phyloP scores from a whole-genome alignment of 2,329 filamentous ascomycete genomes.

The Rhinocladiella similis region DNA sequence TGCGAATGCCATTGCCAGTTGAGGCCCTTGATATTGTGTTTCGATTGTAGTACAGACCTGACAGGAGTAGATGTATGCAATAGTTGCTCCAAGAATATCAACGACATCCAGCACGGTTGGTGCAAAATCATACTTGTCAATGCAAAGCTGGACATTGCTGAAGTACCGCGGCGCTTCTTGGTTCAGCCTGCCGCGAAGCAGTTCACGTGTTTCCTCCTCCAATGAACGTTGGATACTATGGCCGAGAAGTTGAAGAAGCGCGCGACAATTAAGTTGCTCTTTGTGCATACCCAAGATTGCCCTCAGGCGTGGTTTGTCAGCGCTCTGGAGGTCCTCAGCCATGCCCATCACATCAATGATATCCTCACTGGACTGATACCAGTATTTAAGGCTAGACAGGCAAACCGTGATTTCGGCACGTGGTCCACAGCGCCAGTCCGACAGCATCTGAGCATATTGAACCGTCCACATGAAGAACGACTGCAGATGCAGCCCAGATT shows the following conservation, averaged over 20 bases:
- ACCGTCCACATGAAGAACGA: slow-evolving; percentile 4
- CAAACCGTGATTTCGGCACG: not conserved
- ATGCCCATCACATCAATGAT: not conserved
- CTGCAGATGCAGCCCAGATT: not conserved
- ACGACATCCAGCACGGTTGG: too few relatives aligned
- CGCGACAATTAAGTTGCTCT: not conserved
- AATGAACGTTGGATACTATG: too few relatives aligned
- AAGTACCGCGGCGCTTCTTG: too few relatives aligned
- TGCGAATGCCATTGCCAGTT: not conserved
- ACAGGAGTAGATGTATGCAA: not conserved
- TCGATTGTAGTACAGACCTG: too few relatives aligned
- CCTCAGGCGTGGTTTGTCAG: not conserved
- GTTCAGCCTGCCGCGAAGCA: too few relatives aligned
- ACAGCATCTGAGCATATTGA: slow-evolving; percentile 2
- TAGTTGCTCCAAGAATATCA: not conserved
- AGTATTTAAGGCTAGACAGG: slow-evolving; percentile 1
- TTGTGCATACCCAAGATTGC: not conserved
- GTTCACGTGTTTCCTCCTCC: too few relatives aligned
- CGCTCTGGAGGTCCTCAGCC: not conserved
- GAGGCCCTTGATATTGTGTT: too few relatives aligned
- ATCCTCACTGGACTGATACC: not conserved
- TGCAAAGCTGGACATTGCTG: too few relatives aligned
- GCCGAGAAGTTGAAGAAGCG: not conserved
- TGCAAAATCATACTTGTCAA: too few relatives aligned
- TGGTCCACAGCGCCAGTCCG: not conserved